Evolutionary conservation across 1,139 yeast species (phyloP), one percentile per base, ranked within the genome.

Genomic region (Yamadazyma dendronema): DNA sequence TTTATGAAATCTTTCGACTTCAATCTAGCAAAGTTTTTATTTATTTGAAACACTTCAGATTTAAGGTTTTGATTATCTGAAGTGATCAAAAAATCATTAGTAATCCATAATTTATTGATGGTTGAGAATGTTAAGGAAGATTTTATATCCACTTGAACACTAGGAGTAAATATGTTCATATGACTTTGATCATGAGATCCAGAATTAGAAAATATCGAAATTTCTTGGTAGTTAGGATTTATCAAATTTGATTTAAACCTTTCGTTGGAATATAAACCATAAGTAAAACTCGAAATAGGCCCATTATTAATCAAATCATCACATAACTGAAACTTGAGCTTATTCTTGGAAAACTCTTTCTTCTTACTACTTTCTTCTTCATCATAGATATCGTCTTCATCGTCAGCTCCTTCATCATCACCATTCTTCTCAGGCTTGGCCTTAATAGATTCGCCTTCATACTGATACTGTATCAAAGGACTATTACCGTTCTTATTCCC

Each of bases 91-190:
- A 74, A 88, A 41, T 72, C 68, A 42, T 69, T 61, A 26, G 82
- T 57, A 29, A 87, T 83, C 86, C 92, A 84, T 56, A 88, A 75
- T 48, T 86, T 77, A 41, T 84, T 81, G 25, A 86, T 79, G 47
- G 86, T 82, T 2, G 84, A 79, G 42, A 90, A 89, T 35, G 81
- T 80, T 31, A 90, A 66, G 0, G 94, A 80, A 4, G 87, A 77
- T 36, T 79, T 77, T 28, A 88, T 79, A 0, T 54, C 54, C 1
- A 90, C 90, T 46, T 80, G 81, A 7, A 84, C 69, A 9, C 81
- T 70, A 7, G 87, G 87, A 10, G 77, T 71, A 33, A 83, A 65
- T 7, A 84, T 69, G 26, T 84, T 78, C 27, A 90, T 50, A 30
- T 75, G 71, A 7, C 84, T 75, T 13, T 75, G 70, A 1, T 56